These are phyloP conservation scores for Ceratocystis cacaofunesta DNA, from an alignment of 2,329 filamentous ascomycete species.

Conservation along the genomic window DNA sequence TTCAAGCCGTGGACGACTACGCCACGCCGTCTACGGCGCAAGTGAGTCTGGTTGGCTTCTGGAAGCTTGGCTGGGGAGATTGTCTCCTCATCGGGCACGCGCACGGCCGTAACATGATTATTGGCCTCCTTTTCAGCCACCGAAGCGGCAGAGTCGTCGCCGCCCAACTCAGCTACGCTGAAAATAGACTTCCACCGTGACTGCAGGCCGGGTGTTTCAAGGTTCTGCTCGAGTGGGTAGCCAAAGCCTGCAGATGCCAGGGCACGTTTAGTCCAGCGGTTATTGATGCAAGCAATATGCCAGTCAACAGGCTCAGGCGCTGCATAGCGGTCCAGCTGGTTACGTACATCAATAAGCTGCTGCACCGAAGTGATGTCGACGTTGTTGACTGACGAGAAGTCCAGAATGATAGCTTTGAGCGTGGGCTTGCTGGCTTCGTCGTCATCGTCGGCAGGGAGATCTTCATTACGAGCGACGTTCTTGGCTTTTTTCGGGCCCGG, in stretches of 20 bases:
- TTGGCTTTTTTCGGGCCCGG: constrained; percentile 52
- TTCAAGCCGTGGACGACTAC: constrained; percentile 75
- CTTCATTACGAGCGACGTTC: constrained; percentile 23
- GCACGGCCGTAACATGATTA: constrained; percentile 25
- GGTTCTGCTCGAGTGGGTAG: constrained; percentile 44
- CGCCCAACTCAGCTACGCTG: constrained; percentile 74
- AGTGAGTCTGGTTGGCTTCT: not conserved
- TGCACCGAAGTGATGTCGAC: constrained; percentile 89
- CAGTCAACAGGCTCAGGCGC: constrained; percentile 74
- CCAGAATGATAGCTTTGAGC: constrained; percentile 79
- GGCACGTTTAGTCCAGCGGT: constrained; percentile 86
- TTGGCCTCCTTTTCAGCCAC: constrained; percentile 50
- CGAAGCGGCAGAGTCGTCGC: constrained; percentile 52
- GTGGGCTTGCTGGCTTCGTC: constrained; percentile 42
- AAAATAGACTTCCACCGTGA: constrained; percentile 89
- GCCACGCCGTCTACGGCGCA: constrained; percentile 30
- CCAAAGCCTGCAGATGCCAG: constrained; percentile 80
- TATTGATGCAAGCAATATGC: constrained; percentile 90
- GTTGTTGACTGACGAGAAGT: constrained; percentile 87
- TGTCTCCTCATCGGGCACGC: constrained; percentile 8
- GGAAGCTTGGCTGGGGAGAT: not conserved
- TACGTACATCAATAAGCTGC: constrained; percentile 82
- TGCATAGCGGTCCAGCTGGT: constrained; percentile 78
- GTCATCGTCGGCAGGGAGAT: constrained; percentile 15
- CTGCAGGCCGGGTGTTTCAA: constrained; percentile 33